A percentile compares a stretch with the other conserved stretches of the same genome.
Evolutionary conservation across 441 rosid species (phyloP).

Genomic region (Mallotus japonicus): DNA sequence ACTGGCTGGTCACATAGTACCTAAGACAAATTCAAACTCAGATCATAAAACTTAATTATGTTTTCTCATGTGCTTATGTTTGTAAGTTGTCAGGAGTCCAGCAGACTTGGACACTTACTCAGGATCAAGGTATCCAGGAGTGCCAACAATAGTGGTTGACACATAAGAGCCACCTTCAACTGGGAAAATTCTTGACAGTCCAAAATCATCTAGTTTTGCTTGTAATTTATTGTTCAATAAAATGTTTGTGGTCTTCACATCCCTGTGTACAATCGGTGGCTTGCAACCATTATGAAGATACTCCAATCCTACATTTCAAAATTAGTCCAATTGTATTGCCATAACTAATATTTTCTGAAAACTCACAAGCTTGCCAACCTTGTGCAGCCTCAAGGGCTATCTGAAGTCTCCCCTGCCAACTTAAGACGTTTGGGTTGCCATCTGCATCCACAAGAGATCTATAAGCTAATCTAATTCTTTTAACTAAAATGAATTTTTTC

Average conservation of each 20-base stretch:
- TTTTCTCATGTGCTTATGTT: too few relatives aligned
- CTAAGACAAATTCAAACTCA: conserved; percentile 25
- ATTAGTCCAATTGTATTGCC: too few relatives aligned
- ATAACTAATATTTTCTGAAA: too few relatives aligned
- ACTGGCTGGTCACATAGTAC: conserved; percentile 38
- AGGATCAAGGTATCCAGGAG: conserved; percentile 44
- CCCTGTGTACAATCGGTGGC: conserved; percentile 41
- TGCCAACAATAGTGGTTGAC: conserved; percentile 31
- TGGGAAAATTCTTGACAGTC: conserved; percentile 31
- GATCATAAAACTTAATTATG: background rate
- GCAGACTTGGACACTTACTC: conserved; percentile 23
- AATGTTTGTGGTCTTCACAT: conserved; percentile 44
- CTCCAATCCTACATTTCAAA: conserved; percentile 31
- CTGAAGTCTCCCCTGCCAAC: conserved; percentile 39
- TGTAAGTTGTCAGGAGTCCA: too few relatives aligned
- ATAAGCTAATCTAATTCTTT: too few relatives aligned
- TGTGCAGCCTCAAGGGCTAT: conserved; percentile 45
- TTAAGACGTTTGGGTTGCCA: conserved; percentile 12
- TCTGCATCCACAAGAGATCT: conserved; percentile 6
- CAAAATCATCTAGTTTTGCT: conserved; percentile 48
- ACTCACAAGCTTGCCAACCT: conserved; percentile 4
- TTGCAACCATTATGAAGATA: conserved; percentile 40
- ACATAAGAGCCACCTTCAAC: conserved; percentile 27
- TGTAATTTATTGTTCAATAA: conserved; percentile 29
- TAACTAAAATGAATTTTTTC: too few relatives aligned